Evolutionary conservation across 768 basidiomycete genomes (phyloP), one percentile per base, ranked within the genome.

Genomic region (Leucosporidium scottii): DNA sequence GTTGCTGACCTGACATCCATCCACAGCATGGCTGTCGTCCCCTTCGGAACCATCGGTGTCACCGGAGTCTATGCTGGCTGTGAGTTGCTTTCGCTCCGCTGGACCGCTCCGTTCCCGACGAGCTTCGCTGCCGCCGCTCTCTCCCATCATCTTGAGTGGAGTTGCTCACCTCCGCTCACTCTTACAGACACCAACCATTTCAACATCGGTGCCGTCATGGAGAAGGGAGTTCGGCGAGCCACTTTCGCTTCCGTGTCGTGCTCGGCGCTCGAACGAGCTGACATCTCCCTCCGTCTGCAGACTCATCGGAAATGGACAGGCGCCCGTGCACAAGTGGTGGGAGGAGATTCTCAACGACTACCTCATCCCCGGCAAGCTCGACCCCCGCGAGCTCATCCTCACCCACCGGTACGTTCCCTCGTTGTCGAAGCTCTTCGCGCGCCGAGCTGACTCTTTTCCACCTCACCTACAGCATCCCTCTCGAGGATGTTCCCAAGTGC

Each of bases 251-350:
- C 60, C 39, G 20, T 31, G 28, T n/a, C 23, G 9, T 4, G 18
- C 18, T 48, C 20, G 25, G 58, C 59, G 27, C 28, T n/a, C 51
- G 9, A 15, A 1, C 30, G 30, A 31, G 13, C 36, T 34, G 23
- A 50, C 30, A 23, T 44, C 18, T 30, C 39, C 39, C 39, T 44
- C 39, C 39, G 2, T 44, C 39, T 10, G 15, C 39, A 44, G 48
- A 25, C 20, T 61, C 36, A 27, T 53, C 36, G 47, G 48, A 20
- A 34, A 44, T 12, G 49, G 44, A 1, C 34, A 39, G 18, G 86
- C 87, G 0, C 88, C 87, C 5, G 86, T 88, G 1, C 87, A 87
- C 74, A 81, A 82, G 58, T 88, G 87, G 78, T 89, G 87, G 87
- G 79, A 86, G 64, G 84, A 87, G 71, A 83, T 90, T 58, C 76